Evolutionary conservation across 257 asterid genomes (phyloP), one percentile per base, ranked within the genome.

Genomic region (Ilex asprella): DNA sequence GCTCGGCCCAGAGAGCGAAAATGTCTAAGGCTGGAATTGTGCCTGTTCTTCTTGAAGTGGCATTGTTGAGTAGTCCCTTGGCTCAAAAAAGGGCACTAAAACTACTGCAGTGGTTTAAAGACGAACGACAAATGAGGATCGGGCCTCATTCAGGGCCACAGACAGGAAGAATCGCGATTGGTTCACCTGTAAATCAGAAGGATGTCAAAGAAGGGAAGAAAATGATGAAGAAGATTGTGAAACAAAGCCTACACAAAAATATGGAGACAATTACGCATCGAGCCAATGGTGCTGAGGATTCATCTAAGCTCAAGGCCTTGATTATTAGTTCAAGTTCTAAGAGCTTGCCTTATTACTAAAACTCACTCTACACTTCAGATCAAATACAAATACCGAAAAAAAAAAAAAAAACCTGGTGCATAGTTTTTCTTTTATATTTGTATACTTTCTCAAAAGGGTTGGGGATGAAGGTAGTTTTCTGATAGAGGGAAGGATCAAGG

Each of bases 91-190:
- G 98, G 55, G 97, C 98, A 10, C 11, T 89, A 49, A 92, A 88
- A 75, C 63, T 92, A 46, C 66, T 92, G 29, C 95, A 89, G 55
- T 89, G 98, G 98, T 89, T 92, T 59, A 92, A 89, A 73, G 86
- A 86, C 35, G 98, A 86, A 3, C 59, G 95, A 56, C 92, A 75
- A 58, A 77, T 56, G 65, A 78, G 80, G 58, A 76, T 86, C 78
- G 96, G 89, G 29, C 88, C 88, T 7, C 95, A 86, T 58, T 88
- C 97, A 16, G 98, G 98, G 50, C 97, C 97, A 31, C 95, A 88
- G 65, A 79, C 75, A 9, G 87, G 86, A 57, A 71, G 87, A 47
- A 12, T 70, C 0, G 12, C 47, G 13, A 59, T 65, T 0, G 82
- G 84, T 30, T 77, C 90, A 2, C 83, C 94, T 1, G 60, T 70